Conservation (phyloP, 139 green algal genomes). For the Chlamydomonas sp. region DNA sequence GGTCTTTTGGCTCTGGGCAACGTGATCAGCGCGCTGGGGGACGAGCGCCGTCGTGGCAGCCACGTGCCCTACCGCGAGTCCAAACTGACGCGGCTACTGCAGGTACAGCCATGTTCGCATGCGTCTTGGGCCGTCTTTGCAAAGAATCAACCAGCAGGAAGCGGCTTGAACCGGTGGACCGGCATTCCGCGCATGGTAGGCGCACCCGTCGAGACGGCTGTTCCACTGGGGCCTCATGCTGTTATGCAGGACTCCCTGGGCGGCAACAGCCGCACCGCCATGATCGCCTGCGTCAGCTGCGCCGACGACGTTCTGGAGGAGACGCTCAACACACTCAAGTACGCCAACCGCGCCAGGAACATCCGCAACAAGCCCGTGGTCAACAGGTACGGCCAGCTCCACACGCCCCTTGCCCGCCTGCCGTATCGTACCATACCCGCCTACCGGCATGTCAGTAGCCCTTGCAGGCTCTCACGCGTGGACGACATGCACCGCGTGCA, state of each 20-base stretch:
- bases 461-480: too few relatives aligned
- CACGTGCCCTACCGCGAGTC: constrained; percentile 76
- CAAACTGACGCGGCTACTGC: constrained; percentile 73
- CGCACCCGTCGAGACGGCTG: too few relatives aligned
- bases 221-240: too few relatives aligned
- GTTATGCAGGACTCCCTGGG: constrained; percentile 63
- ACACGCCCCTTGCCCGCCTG: too few relatives aligned
- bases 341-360: constrained; percentile 55
- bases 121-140: too few relatives aligned
- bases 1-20: constrained; percentile 70
- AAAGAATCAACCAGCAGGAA: too few relatives aligned
- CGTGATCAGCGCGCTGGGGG: constrained; percentile 70
- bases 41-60: constrained; percentile 45
- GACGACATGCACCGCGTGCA: too few relatives aligned
- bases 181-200: too few relatives aligned
- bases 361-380: constrained; percentile 63
- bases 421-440: too few relatives aligned
- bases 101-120: constrained; percentile 4
- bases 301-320: constrained; percentile 56
- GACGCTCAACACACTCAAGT: constrained; percentile 69
- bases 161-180: too few relatives aligned
- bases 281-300: constrained; percentile 58
- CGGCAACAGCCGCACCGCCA: constrained; percentile 60
- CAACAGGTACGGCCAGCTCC: constrained; percentile 35
- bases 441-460: too few relatives aligned